Conservation (phyloP, 495 filamentous ascomycete species). For the Tirmania nivea region DNA sequence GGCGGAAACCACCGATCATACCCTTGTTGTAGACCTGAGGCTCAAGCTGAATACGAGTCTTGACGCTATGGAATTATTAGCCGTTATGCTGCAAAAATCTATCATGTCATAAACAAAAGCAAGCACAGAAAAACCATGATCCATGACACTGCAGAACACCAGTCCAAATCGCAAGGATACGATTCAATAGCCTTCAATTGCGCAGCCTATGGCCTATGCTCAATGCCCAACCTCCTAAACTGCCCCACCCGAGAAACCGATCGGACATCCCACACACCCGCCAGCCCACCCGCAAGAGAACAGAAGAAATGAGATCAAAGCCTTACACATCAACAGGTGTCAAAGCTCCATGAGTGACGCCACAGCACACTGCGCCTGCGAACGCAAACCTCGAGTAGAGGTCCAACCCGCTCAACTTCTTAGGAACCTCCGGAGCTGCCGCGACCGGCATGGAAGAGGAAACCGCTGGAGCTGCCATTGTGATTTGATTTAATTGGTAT, state of each 20-base stretch:
- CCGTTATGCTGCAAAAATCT: not conserved
- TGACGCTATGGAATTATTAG: conserved; percentile 39
- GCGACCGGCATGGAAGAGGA: not conserved
- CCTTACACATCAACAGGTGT: conserved; percentile 96
- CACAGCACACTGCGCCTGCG: conserved; percentile 83
- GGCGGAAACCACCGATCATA: conserved; percentile 65
- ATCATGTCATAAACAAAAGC: too few relatives aligned
- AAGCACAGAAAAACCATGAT: too few relatives aligned
- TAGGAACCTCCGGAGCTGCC: not conserved
- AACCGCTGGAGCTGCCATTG: not conserved
- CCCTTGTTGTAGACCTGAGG: conserved; percentile 75
- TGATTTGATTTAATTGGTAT: not conserved
- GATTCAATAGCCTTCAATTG: too few relatives aligned
- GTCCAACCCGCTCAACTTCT: conserved; percentile 27
- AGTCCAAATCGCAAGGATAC: too few relatives aligned
- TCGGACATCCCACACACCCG: too few relatives aligned
- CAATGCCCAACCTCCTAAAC: too few relatives aligned
- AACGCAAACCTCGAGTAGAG: conserved; percentile 76
- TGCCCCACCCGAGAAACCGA: too few relatives aligned
- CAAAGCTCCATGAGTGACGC: conserved; percentile 75
- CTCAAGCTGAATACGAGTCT: conserved; percentile 88
- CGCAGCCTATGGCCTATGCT: too few relatives aligned
- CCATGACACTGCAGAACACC: too few relatives aligned
- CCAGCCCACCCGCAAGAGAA: too few relatives aligned
- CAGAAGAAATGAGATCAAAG: too few relatives aligned